Evolutionary conservation across 306 rosid genomes (phyloP).

Genomic region (Cajanus cajan): DNA sequence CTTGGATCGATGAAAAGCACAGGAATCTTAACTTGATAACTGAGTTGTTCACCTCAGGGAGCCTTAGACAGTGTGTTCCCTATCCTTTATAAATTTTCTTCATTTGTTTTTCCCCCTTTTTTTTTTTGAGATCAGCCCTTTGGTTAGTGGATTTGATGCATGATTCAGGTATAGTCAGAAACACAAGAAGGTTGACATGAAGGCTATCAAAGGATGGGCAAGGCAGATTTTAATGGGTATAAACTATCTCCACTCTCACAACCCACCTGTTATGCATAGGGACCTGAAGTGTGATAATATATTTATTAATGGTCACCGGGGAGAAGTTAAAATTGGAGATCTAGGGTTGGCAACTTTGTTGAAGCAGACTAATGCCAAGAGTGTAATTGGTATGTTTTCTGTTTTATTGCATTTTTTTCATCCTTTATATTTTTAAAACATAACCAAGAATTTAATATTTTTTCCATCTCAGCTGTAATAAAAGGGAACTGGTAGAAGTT

Average conservation of each 20-base stretch:
- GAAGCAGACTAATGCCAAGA: not conserved
- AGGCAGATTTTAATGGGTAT: conserved; percentile 14
- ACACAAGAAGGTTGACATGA: not conserved
- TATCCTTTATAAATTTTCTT: not conserved
- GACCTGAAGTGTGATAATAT: conserved; percentile 55
- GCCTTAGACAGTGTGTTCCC: not conserved
- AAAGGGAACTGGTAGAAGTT: not conserved
- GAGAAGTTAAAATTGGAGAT: conserved; percentile 58
- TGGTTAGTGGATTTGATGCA: conserved; percentile 5
- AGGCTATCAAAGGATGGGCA: conserved; percentile 8
- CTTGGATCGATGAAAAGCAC: conserved; percentile 67
- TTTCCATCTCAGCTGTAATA: not conserved
- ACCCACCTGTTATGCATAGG: conserved; percentile 53
- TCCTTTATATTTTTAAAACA: not conserved
- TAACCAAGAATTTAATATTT: not conserved
- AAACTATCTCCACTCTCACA: conserved; percentile 46
- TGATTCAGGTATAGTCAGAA: conserved; percentile 1
- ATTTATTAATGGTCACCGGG: conserved; percentile 58
- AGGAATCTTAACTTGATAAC: not conserved
- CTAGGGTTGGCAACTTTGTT: conserved; percentile 28
- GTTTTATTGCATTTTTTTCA: not conserved
- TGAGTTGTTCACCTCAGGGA: conserved; percentile 12
- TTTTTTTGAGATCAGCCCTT: not conserved
- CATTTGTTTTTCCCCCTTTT: not conserved
- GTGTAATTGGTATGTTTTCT: conserved; percentile 5